phyloP scores from a whole-genome alignment of 495 filamentous ascomycete species.

The Monascus purpureus region DNA sequence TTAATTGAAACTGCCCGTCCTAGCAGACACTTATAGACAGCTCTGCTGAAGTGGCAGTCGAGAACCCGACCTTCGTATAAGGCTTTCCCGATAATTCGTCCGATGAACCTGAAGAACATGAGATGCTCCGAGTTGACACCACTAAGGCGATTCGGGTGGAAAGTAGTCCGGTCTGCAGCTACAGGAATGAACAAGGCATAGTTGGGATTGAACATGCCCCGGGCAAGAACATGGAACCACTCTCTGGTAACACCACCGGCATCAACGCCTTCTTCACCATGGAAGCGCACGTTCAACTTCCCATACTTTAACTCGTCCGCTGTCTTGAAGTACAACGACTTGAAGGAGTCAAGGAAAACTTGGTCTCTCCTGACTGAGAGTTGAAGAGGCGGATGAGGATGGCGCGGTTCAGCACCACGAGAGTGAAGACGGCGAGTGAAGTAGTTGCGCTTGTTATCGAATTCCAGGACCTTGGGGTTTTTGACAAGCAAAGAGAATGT shows the following conservation, averaged over 20 bases:
- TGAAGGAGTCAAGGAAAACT: conserved; percentile 97
- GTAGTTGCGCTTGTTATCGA: conserved; percentile 99
- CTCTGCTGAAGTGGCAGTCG: conserved; percentile 97
- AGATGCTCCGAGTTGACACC: conserved; percentile 90
- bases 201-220: conserved; percentile 98
- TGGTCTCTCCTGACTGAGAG: conserved; percentile 83
- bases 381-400: conserved; percentile 65
- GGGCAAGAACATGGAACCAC: conserved; percentile 96
- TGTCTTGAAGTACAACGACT: conserved; percentile 85
- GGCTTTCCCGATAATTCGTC: conserved; percentile 95
- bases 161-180: conserved; percentile 94
- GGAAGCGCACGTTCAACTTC: conserved; percentile 94
- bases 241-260: conserved; percentile 95
- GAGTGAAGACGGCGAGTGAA: conserved; percentile 87
- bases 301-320: conserved; percentile 96
- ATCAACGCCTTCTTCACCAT: conserved; percentile 94
- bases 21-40: conserved; percentile 94
- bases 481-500: conserved; percentile 92
- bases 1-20: conserved; percentile 92
- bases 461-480: conserved; percentile 97
- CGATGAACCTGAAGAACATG: conserved; percentile 99
- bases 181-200: conserved; percentile 95
- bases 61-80: conserved; percentile 92
- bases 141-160: conserved; percentile 92
- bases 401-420: conserved; percentile 49